Base-by-base conservation (phyloP, 345 rosid species). In the Aurinia saxatilis region DNA sequence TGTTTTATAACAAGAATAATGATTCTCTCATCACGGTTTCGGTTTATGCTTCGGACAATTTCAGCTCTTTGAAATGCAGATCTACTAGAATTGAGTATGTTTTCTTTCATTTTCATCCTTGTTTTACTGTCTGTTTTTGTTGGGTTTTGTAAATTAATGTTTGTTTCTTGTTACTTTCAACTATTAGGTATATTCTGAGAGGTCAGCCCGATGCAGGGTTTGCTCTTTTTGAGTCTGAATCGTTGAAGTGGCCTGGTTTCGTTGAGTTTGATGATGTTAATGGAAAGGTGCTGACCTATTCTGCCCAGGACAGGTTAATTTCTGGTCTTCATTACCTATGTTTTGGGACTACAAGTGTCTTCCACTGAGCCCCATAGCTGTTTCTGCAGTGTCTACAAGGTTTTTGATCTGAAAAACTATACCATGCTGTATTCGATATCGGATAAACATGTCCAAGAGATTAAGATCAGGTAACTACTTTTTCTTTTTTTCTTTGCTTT, bases 261-360 rank as follows among this genome's bases (percentile, higher is more conserved):
- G 98, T 92, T 6, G 98, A 92, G 83, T 92, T 92, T 78, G 98
- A 92, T 78, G 98, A 92, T 78, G 96, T 92, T 34, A 92, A 92
- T 63, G 98, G 98, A 27, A 92, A 92, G 65, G 96, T 92, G 55
- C 81, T 92, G 13, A 89, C 98, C 10, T 89, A 89, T 82, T 91
- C 96, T 11, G 98, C 98, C 2, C 98, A 92, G 53, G 91, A 89
- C 78, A 85, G 95, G 98, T 92, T 42, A 65, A 31, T 52, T 59
- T 71, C 51, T 44, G 7, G 12, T 42, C 55, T 67, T 30, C 2
- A 11, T 8, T 10, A 34, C 27, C 19, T 14, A 35, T 19, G 14
- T 48, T 57, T 27, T 67, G 34, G 35, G 53, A 18, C 65, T 6
- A 21, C 23, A 35, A 36, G 57, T 35, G 60, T 5, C 67, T 9